These are phyloP conservation scores for Halophytophthora polymorphica DNA, from an alignment of 352 stramenopile genomes.

Conservation along the genomic window DNA sequence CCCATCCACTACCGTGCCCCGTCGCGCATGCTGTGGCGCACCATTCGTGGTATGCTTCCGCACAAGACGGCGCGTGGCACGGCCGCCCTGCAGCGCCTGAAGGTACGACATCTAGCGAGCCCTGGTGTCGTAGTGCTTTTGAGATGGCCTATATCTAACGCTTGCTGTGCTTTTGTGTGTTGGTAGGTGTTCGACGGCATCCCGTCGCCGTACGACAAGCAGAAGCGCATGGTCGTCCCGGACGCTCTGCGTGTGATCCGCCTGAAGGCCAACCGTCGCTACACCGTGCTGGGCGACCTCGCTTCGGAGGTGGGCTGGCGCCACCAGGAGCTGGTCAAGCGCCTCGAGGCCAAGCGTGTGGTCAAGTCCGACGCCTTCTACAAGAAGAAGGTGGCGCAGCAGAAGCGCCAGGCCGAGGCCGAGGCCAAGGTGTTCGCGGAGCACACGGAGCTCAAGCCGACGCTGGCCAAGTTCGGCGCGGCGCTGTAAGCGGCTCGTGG, in stretches of 20 bases:
- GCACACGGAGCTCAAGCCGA: slow-evolving; percentile 84
- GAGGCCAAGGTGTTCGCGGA: slow-evolving; percentile 89
- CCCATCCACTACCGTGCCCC: slow-evolving; percentile 98
- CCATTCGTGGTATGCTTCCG: slow-evolving; percentile 97
- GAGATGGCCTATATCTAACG: background rate
- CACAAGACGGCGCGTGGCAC: slow-evolving; percentile 98
- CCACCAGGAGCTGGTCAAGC: slow-evolving; percentile 93
- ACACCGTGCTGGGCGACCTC: slow-evolving; percentile 94
- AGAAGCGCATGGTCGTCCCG: slow-evolving; percentile 98
- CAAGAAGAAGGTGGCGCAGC: slow-evolving; percentile 94
- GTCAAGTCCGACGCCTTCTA: slow-evolving; percentile 97
- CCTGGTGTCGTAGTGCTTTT: background rate
- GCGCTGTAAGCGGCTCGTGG: slow-evolving; percentile 49
- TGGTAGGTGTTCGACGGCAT: slow-evolving; percentile 97
- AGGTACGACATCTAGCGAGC: slow-evolving; percentile 41
- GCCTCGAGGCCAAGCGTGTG: slow-evolving; percentile 92
- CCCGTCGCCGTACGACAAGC: slow-evolving; percentile 97
- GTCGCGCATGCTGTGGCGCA: slow-evolving; percentile 91
- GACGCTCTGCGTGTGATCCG: slow-evolving; percentile 93
- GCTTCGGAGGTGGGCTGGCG: slow-evolving; percentile 97
- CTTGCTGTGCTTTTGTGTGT: background rate
- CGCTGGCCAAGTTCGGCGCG: slow-evolving; percentile 76
- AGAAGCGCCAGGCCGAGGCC: slow-evolving; percentile 87
- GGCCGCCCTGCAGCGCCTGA: slow-evolving; percentile 94
- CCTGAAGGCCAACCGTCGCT: slow-evolving; percentile 93